Evolutionary conservation across 495 filamentous ascomycete genomes (phyloP), one percentile per base, ranked within the genome.

Genomic region (Tuber umbilicatum): DNA sequence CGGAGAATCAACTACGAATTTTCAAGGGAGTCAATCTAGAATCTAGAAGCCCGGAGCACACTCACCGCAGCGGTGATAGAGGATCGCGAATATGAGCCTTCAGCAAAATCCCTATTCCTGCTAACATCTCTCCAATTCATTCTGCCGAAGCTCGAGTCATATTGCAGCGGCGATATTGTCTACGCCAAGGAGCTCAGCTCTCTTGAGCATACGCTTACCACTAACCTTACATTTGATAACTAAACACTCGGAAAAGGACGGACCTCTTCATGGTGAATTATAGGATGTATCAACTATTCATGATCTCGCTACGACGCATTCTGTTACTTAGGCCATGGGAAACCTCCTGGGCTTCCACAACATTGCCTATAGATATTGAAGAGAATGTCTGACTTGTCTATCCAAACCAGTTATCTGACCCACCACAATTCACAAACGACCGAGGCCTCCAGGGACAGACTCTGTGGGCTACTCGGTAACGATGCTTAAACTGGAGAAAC

Each of bases 221-320:
- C 89, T 77, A 90, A 89, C 74, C 85, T 97, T 70, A 89, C 92
- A 43, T 89, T 91, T 71, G 84, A 85, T 23, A 75, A 83, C 16
- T 78, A 86, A 4, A 80, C 84, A 14, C 83, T 84, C 43, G 85
- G 84, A 67, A 78, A 81, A 78, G 85, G 83, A 76, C 86, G 82
- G 81, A 89, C 83, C 76, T 91, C 83, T 79, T 94, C 81, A 83
- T 94, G 67, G 90, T 93, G 43, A 91, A 93, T 80, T 95, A 98
- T 82, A 91, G 94, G 81, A 88, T 97, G 16, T 93, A 92, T 78
- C 91, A 97, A 78, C 87, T 97, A 27, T 97, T 99, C 86, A 91
- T 96, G 71, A 85, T 93, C 40, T 92, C 90, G 70, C 85, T 97
- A 35, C 87, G 88, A 75, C 91, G 92, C 16, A 90, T 96, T 73